Percentiles rank a stretch among this genome's conserved stretches.
Evolutionary conservation across 148 eudicot species (phyloP).

Genomic region (Pharnaceum exiguum): DNA sequence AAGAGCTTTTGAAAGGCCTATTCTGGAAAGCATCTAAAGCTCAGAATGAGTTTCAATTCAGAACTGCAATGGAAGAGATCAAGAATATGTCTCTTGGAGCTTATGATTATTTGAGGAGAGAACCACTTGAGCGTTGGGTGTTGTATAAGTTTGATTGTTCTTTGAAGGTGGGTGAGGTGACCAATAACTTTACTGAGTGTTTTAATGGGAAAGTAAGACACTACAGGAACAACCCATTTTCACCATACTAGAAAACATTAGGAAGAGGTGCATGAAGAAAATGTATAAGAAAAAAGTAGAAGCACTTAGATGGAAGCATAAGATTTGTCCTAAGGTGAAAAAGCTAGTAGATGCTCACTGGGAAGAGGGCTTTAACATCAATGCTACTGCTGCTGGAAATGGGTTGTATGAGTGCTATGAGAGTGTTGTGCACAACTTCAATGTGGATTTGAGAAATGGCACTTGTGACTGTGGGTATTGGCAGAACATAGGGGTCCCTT

Average conservation of each 20-base stretch:
- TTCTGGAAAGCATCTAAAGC: background rate
- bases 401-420: background rate
- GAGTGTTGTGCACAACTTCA: background rate
- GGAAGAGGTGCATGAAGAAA: background rate
- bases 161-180: background rate
- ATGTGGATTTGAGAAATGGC: background rate
- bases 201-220: background rate
- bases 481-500: background rate
- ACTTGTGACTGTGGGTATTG: background rate
- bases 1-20: background rate
- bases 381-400: background rate
- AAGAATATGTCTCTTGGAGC: background rate
- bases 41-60: background rate
- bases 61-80: background rate
- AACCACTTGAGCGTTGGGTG: background rate
- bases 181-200: background rate
- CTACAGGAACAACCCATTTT: background rate
- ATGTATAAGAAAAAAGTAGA: background rate
- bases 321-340: no score
- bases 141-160: background rate
- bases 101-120: background rate
- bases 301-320: background rate
- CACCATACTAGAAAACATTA: background rate
- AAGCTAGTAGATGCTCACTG: no score
- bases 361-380: background rate